Percentiles rank a stretch among this genome's conserved stretches.
Evolutionary conservation across 345 rosid species (phyloP).

Genomic region (Brassica juncea): DNA sequence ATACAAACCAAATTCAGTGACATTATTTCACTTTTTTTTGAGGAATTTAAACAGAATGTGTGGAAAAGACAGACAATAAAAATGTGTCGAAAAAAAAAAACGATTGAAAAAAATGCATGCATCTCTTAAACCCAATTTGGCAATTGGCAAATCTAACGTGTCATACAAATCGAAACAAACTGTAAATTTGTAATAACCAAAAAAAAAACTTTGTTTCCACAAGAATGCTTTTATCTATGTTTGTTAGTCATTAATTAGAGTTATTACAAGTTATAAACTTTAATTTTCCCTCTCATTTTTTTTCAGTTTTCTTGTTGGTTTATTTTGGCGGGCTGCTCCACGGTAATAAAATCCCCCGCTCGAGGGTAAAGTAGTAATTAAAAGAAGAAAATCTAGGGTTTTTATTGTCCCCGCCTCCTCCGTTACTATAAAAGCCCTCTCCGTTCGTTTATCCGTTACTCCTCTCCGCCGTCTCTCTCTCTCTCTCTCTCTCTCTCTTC

Average conservation of each 20-base stretch:
- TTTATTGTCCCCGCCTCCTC: constrained; percentile 38
- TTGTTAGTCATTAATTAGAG: neutral
- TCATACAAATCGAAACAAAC: neutral
- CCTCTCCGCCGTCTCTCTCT: constrained; percentile 36
- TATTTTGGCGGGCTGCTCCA: constrained; percentile 33
- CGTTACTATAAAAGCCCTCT: constrained; percentile 26
- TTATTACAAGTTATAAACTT: neutral
- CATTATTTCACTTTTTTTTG: neutral
- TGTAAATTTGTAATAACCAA: constrained; percentile 1
- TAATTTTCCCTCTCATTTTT: constrained; percentile 23
- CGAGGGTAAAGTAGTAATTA: constrained; percentile 20
- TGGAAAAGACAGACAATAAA: neutral
- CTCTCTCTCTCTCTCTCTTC: constrained; percentile 24
- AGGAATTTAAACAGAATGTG: neutral
- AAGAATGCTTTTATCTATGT: neutral
- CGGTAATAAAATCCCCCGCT: constrained; percentile 30
- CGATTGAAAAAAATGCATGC: neutral
- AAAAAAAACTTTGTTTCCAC: neutral
- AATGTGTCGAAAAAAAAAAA: neutral
- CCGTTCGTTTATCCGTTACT: constrained; percentile 42
- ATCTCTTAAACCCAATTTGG: constrained; percentile 4
- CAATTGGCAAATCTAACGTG: neutral
- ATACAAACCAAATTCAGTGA: neutral
- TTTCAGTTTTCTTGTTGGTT: constrained; percentile 14
- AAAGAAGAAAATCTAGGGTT: constrained; percentile 31